A percentile compares a stretch with the other conserved stretches of the same genome.
phyloP scores from a whole-genome alignment of 1,139 yeast species.

The Candida gigantensis region DNA sequence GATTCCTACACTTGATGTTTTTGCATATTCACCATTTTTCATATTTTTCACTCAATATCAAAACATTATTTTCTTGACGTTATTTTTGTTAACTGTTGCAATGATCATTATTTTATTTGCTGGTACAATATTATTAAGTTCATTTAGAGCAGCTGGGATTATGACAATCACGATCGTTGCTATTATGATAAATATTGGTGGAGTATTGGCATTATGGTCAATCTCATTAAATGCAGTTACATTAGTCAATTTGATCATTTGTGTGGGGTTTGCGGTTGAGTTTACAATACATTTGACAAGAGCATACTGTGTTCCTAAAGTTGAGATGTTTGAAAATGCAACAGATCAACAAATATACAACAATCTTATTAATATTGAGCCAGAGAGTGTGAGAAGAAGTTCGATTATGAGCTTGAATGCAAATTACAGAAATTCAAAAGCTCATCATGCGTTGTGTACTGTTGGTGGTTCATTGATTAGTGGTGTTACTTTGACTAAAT shows the following conservation, averaged over 20 bases:
- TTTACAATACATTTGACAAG: slow-evolving; percentile 86
- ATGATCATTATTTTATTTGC: slow-evolving; percentile 54
- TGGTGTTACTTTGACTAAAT: slow-evolving; percentile 87
- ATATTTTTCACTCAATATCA: slow-evolving; percentile 88
- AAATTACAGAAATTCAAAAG: slow-evolving; percentile 19
- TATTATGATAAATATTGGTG: slow-evolving; percentile 74
- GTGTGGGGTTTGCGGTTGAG: slow-evolving; percentile 91
- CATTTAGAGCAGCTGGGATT: slow-evolving; percentile 57
- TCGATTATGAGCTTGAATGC: slow-evolving; percentile 9
- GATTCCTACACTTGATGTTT: slow-evolving; percentile 52
- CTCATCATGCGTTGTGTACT: slow-evolving; percentile 62
- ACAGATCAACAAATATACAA: slow-evolving; percentile 16
- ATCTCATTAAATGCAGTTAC: slow-evolving; percentile 87
- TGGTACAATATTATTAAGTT: slow-evolving; percentile 64
- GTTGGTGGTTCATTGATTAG: slow-evolving; percentile 88
- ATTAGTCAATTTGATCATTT: slow-evolving; percentile 82
- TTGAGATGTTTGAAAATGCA: slow-evolving; percentile 17
- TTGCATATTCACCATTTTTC: slow-evolving; percentile 92
- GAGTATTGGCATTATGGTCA: slow-evolving; percentile 72
- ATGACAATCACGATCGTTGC: slow-evolving; percentile 60
- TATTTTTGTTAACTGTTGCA: slow-evolving; percentile 58
- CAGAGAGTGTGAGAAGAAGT: slow-evolving; percentile 5
- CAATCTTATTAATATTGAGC: slow-evolving; percentile 17
- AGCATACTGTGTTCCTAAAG: slow-evolving; percentile 52
- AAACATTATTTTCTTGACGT: slow-evolving; percentile 58